Conservation (phyloP, 75 land plant genomes). For the Ceratopteris richardii region DNA sequence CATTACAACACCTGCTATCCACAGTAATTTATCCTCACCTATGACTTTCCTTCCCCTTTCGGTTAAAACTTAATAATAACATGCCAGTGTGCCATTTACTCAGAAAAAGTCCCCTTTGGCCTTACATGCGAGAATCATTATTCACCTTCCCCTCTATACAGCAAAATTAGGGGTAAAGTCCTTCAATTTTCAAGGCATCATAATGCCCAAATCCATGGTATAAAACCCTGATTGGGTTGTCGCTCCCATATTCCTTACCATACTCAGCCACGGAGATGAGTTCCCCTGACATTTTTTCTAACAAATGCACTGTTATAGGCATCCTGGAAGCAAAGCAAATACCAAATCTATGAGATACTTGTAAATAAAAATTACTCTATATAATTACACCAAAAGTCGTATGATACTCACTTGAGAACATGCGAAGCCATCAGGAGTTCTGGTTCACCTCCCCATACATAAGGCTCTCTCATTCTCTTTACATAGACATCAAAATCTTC, state of each 20-base stretch:
- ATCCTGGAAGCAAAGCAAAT: constrained; percentile 38
- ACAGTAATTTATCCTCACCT: too few species aligned
- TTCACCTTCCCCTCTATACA: too few species aligned
- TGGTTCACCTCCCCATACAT: constrained; percentile 99
- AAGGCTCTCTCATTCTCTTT: constrained; percentile 67
- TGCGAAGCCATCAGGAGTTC: constrained; percentile 95
- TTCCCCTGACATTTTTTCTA: constrained; percentile 46
- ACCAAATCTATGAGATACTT: constrained; percentile 1
- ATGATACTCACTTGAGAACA: constrained; percentile 70
- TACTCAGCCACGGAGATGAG: constrained; percentile 90
- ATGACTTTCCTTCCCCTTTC: too few species aligned
- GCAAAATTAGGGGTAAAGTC: too few species aligned
- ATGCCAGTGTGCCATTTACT: too few species aligned
- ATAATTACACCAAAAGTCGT: background rate
- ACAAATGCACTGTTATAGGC: constrained; percentile 95
- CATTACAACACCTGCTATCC: too few species aligned
- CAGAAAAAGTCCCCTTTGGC: too few species aligned
- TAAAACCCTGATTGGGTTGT: constrained; percentile 81
- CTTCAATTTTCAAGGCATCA: constrained; percentile 61
- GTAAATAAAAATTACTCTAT: background rate
- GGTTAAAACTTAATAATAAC: too few species aligned
- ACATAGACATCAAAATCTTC: constrained; percentile 90
- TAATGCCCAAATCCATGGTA: constrained; percentile 99
- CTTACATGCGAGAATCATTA: too few species aligned
- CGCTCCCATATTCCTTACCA: constrained; percentile 87